Evolutionary conservation across 805 yeast genomes (phyloP).

Genomic region (Lipomyces chichibuensis): DNA sequence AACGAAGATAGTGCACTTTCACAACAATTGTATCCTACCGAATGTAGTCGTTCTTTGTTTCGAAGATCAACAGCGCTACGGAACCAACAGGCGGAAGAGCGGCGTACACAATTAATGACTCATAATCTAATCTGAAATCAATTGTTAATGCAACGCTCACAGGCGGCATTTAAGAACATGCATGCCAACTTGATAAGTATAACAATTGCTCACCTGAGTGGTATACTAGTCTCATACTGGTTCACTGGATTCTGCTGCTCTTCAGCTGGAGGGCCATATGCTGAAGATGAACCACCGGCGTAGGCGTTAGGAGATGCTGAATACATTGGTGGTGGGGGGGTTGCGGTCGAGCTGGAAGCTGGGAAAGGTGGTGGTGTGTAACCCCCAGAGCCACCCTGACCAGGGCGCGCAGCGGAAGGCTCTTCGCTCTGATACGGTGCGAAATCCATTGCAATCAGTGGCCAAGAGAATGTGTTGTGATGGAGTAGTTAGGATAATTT

Average conservation of each 20-base stretch:
- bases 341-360: conserved; percentile 7
- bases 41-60: conserved; percentile 35
- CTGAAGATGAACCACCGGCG: conserved; percentile 15
- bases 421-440: conserved; percentile 37
- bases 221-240: conserved; percentile 34
- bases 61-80: conserved; percentile 29
- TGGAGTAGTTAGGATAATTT: not conserved
- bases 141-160: not conserved
- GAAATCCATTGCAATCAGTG: conserved; percentile 30
- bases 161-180: not conserved
- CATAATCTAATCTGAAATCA: conserved; percentile 32
- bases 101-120: conserved; percentile 30
- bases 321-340: conserved; percentile 28
- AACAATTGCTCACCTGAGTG: conserved; percentile 25
- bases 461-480: not conserved
- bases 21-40: conserved; percentile 19
- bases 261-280: conserved; percentile 14
- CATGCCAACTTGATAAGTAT: not conserved
- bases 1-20: no score
- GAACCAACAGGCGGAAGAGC: conserved; percentile 36
- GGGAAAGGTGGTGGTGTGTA: conserved; percentile 18
- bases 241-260: conserved; percentile 27
- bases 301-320: conserved; percentile 23
- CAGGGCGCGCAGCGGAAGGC: conserved; percentile 30
- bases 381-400: conserved; percentile 3